Percentiles rank a stretch among this genome's conserved stretches.
These are phyloP conservation scores for Sporothrix globosa DNA, from an alignment of 2,329 filamentous ascomycete species.

Conservation along the genomic window DNA sequence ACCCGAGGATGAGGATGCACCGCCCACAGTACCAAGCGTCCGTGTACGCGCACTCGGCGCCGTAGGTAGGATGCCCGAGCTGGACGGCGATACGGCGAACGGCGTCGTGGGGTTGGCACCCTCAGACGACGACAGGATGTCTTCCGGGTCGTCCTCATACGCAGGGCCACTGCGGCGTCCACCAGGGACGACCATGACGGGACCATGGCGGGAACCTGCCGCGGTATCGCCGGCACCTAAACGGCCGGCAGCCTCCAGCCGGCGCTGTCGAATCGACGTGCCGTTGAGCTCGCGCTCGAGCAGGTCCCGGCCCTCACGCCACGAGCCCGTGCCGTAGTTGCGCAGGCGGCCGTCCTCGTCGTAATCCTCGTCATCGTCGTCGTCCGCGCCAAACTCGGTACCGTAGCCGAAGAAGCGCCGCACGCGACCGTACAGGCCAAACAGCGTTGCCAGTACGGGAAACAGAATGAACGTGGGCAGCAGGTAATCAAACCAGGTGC, in stretches of 20 bases:
- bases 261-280: constrained; percentile 57
- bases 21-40: constrained; percentile 39
- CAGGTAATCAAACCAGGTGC: constrained; percentile 80
- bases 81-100: constrained; percentile 48
- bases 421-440: constrained; percentile 84
- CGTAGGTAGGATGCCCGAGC: constrained; percentile 34
- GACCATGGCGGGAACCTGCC: constrained; percentile 39
- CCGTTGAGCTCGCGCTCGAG: constrained; percentile 84
- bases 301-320: constrained; percentile 88
- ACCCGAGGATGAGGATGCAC: constrained; percentile 2
- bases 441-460: constrained; percentile 81
- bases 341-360: constrained; percentile 59
- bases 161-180: constrained; percentile 47
- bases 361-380: constrained; percentile 70
- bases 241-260: constrained; percentile 47
- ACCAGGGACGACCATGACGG: constrained; percentile 43
- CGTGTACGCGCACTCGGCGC: constrained; percentile 36
- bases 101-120: constrained; percentile 49
- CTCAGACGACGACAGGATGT: constrained; percentile 8
- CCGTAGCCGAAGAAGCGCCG: constrained; percentile 76
- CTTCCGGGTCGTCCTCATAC: constrained; percentile 29
- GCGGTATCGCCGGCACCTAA: constrained; percentile 35
- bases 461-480: constrained; percentile 88
- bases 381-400: constrained; percentile 74
- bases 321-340: constrained; percentile 75